Conservation (phyloP, 164 flowering plant genomes). For the Vitis labrusca region DNA sequence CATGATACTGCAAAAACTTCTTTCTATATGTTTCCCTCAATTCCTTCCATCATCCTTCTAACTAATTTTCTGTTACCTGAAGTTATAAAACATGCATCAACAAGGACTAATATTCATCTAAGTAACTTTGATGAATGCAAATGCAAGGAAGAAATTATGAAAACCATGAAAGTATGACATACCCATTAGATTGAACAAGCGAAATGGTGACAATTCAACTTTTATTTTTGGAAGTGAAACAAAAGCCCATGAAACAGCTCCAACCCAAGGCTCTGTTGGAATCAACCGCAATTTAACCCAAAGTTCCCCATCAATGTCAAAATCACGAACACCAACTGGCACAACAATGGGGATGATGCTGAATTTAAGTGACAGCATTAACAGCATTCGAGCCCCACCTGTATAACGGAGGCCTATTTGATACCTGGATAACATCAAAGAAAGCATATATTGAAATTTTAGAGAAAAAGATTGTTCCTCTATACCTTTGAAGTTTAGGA, state of each 20-base stretch:
- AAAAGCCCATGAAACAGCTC: slow-evolving; percentile 94
- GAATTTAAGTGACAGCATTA: slow-evolving; percentile 78
- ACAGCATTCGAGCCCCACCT: slow-evolving; percentile 93
- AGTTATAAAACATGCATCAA: background rate
- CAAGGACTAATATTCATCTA: background rate
- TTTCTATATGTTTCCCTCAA: background rate
- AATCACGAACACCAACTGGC: slow-evolving; percentile 86
- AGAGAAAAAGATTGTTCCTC: background rate
- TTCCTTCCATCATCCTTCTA: background rate
- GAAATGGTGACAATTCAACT: slow-evolving; percentile 89
- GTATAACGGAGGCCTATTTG: slow-evolving; percentile 95
- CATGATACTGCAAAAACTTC: background rate
- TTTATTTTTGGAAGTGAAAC: slow-evolving; percentile 94
- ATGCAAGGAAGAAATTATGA: background rate
- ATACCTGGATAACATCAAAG: slow-evolving; percentile 47
- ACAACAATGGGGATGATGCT: slow-evolving; percentile 75
- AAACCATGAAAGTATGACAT: slow-evolving; percentile 17
- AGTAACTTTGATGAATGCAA: background rate
- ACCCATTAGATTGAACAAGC: slow-evolving; percentile 96
- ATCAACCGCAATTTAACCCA: slow-evolving; percentile 94
- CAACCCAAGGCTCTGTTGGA: slow-evolving; percentile 96
- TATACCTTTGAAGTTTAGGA: too few relatives aligned
- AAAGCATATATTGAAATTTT: background rate
- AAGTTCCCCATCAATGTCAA: slow-evolving; percentile 97
- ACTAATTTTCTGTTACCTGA: background rate